Conservation (phyloP, 2,329 filamentous ascomycete genomes). For the Diaporthe sp. region DNA sequence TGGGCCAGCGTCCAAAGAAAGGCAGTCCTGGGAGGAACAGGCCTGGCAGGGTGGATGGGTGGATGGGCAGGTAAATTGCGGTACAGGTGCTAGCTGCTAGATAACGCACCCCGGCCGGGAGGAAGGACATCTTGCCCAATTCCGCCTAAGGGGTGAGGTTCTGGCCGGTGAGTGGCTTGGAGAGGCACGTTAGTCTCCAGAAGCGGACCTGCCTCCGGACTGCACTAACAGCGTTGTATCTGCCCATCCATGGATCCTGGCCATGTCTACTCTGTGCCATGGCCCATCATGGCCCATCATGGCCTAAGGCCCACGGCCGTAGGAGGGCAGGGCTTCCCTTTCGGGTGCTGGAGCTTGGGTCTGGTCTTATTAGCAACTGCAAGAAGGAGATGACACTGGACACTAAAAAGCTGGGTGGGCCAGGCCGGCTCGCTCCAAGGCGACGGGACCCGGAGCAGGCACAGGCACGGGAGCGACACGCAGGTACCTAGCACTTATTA, state of each 20-base stretch:
- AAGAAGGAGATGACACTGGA: conserved; percentile 32
- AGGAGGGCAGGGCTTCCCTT: conserved; percentile 22
- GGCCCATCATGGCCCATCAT: conserved; percentile 23
- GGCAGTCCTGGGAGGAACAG: conserved; percentile 36
- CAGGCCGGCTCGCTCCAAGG: conserved; percentile 4
- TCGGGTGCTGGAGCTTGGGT: conserved; percentile 28
- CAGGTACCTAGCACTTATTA: not conserved
- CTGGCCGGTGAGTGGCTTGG: conserved; percentile 32
- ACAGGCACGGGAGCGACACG: not conserved
- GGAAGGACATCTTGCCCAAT: conserved; percentile 28
- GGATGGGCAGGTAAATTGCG: conserved; percentile 38
- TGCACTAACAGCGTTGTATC: conserved; percentile 32
- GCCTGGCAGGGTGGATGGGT: conserved; percentile 30
- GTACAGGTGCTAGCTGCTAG: conserved; percentile 29
- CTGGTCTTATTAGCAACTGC: conserved; percentile 29
- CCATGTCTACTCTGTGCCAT: not conserved
- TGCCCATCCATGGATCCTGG: conserved; percentile 23
- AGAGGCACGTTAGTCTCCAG: conserved; percentile 14
- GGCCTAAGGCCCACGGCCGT: conserved; percentile 20
- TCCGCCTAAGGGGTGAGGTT: conserved; percentile 20
- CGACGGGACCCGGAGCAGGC: not conserved
- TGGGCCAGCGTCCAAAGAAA: conserved; percentile 43
- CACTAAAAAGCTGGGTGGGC: conserved; percentile 13
- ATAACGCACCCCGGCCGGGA: conserved; percentile 34
- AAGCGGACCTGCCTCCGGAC: conserved; percentile 23